Conservation (phyloP, 2,329 filamentous ascomycete species). For the Alternaria viburni region DNA sequence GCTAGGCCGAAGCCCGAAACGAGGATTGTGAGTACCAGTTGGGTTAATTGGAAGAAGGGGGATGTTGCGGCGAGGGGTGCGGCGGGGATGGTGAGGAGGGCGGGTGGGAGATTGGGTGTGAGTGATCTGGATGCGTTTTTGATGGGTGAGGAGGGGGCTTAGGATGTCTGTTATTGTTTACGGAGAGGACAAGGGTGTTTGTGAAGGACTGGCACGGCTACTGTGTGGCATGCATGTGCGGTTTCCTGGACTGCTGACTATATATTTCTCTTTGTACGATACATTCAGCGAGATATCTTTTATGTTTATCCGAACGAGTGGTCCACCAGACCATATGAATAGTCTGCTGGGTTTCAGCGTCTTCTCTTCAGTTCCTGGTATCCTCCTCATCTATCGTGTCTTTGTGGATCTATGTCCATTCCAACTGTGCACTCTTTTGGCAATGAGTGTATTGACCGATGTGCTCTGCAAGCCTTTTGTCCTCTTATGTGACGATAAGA, state of each 20-base stretch:
- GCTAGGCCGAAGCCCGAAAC: conserved; percentile 22
- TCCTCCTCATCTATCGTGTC: not conserved
- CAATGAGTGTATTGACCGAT: not conserved
- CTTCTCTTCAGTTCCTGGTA: not conserved
- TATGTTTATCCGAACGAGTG: not conserved
- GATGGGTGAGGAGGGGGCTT: not conserved
- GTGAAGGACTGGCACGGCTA: not conserved
- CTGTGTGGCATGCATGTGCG: not conserved
- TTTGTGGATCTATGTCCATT: not conserved
- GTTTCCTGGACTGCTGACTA: not conserved
- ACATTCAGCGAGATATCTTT: not conserved
- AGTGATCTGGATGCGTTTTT: conserved; percentile 10
- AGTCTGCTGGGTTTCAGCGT: not conserved
- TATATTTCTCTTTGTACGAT: not conserved
- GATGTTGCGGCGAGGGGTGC: not conserved
- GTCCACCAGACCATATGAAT: not conserved
- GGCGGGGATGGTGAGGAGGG: not conserved
- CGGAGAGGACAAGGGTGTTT: not conserved
- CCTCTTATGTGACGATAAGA: not conserved
- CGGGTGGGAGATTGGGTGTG: not conserved
- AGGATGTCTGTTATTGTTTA: not conserved
- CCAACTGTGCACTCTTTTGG: not conserved
- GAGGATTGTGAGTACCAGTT: conserved; percentile 31
- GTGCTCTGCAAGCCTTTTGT: not conserved
- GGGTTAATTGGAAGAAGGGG: conserved; percentile 31